Evolutionary conservation across 306 rosid genomes (phyloP), one percentile per base, ranked within the genome.

Genomic region (Glycine soja): DNA sequence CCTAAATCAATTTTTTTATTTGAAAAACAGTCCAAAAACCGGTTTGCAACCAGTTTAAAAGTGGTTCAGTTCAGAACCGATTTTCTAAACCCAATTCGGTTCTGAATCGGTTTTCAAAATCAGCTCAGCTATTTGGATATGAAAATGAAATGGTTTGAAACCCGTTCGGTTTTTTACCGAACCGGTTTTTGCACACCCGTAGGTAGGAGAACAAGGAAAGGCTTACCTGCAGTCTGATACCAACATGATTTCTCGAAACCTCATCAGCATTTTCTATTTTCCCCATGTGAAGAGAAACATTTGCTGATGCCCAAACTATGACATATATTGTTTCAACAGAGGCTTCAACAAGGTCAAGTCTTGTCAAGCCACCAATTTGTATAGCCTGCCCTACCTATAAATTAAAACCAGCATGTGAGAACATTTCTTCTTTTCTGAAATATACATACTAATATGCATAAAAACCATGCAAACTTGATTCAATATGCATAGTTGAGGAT

Each of bases 181-280:
- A 24, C 30, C 2, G 2, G 30, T 24, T 24, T 24, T 24, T 24
- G 30, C 30, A 24, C 30, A 24, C 30, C 30, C 30, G 30, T 24
- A 24, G 30, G 2, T 24, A 24, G 74, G 7, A 51, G 45, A 46
- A 50, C 12, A 68, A 63, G 53, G 82, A 76, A 75, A 42, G 72
- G 74, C 42, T 77, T 90, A 95, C 97, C 97, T 92, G 97, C 87
- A 95, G 78, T 80, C 97, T 87, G 77, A 90, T 51, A 24, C 98
- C 98, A 42, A 88, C 86, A 66, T 95, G 98, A 80, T 95, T 91
- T 70, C 79, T 88, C 94, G 90, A 90, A 77, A 94, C 89, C 81
- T 95, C 97, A 32, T 92, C 92, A 24, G 98, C 97, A 79, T 92
- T 95, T 91, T 95, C 97, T 19, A 80, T 84, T 90, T 92, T 95